A percentile compares a stretch with the other conserved stretches of the same genome.
Evolutionary conservation across 23 red algal genomes (phyloP).

Genomic region (Chondrus crispus): DNA sequence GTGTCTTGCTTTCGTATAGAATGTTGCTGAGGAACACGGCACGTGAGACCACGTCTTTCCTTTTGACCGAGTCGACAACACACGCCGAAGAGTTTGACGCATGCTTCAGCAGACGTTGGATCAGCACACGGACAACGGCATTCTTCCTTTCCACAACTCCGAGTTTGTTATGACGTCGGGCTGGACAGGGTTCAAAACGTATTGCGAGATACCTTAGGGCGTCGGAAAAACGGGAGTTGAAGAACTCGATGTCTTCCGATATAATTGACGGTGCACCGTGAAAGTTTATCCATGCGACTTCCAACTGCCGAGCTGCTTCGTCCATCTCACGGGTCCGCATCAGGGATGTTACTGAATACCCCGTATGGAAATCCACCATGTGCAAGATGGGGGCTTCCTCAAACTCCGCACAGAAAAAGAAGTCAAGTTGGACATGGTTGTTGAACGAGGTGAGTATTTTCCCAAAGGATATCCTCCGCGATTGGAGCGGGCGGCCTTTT

Average conservation of each 20-base stretch:
- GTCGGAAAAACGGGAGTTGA: neutral
- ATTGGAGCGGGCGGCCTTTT: neutral
- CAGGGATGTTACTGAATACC: neutral
- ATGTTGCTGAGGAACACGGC: neutral
- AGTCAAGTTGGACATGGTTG: conserved; percentile 37
- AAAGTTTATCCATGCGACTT: conserved; percentile 12
- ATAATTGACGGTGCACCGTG: neutral
- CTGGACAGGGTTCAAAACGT: neutral
- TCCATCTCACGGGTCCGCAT: neutral
- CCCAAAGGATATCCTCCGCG: conserved; percentile 18
- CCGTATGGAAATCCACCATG: conserved; percentile 5
- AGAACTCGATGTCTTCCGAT: conserved; percentile 36
- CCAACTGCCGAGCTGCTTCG: neutral
- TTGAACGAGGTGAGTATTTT: conserved; percentile 11
- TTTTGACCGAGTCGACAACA: too few species aligned
- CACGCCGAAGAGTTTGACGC: too few species aligned
- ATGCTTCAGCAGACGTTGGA: neutral
- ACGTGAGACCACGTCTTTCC: too few species aligned
- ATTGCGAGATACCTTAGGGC: neutral
- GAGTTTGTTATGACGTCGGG: neutral
- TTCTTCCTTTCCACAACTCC: neutral
- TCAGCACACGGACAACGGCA: neutral
- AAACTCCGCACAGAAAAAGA: conserved; percentile 16
- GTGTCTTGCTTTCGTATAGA: neutral
- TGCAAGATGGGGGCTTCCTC: neutral